Evolutionary conservation across 2,329 filamentous ascomycete genomes (phyloP).

Genomic region (Verticillium tricorpus): DNA sequence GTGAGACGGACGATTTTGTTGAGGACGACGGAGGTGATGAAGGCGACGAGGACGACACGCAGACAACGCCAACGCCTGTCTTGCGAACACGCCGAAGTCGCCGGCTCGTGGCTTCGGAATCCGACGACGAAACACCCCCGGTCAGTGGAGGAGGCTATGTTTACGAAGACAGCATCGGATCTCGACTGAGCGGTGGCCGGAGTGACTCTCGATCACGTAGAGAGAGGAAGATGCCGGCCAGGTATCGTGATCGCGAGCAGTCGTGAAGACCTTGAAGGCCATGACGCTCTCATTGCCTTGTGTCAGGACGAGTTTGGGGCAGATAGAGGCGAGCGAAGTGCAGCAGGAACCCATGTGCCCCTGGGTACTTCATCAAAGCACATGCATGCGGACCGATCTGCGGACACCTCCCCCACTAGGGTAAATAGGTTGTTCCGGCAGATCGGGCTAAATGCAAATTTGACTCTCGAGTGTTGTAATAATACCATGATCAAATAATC

Average conservation of each 20-base stretch:
- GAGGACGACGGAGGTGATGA: neutral
- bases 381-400: neutral
- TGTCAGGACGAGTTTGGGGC: too few relatives aligned
- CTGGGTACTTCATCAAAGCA: too few relatives aligned
- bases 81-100: neutral
- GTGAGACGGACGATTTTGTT: neutral
- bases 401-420: neutral
- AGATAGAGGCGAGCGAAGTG: neutral
- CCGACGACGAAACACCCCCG: neutral
- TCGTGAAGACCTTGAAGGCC: neutral
- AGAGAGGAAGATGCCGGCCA: neutral
- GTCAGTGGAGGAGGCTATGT: neutral
- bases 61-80: neutral
- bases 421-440: neutral
- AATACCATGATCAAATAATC: neutral
- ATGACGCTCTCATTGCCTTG: neutral
- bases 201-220: neutral
- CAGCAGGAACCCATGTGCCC: neutral
- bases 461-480: neutral
- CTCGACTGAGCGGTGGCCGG: neutral
- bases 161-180: neutral
- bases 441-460: neutral
- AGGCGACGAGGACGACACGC: neutral
- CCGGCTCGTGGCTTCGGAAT: neutral
- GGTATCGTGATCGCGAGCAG: constrained; percentile 1